Conservation (phyloP, 495 filamentous ascomycete species). For the Xeromyces bisporus region DNA sequence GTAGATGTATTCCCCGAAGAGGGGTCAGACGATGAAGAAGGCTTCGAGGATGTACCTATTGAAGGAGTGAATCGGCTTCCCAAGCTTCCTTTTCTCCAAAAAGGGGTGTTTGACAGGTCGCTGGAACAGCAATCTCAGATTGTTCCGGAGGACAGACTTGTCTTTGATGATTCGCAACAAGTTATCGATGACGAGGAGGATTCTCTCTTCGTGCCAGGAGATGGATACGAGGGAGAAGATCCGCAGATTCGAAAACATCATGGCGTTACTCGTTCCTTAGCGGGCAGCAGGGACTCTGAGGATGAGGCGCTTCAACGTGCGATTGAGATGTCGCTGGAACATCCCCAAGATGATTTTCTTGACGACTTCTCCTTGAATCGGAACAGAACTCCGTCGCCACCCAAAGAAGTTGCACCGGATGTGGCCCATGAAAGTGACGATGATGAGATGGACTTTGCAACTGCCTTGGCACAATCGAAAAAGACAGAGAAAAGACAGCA, state of each 20-base stretch:
- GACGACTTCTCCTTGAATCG: slow-evolving; percentile 20
- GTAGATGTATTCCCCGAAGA: slow-evolving; percentile 32
- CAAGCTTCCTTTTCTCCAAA: slow-evolving; percentile 32
- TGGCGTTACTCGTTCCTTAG: slow-evolving; percentile 23
- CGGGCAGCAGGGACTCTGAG: slow-evolving; percentile 34
- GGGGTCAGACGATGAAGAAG: slow-evolving; percentile 41
- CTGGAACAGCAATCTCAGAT: slow-evolving; percentile 20
- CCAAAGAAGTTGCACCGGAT: slow-evolving; percentile 6
- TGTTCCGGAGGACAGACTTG: slow-evolving; percentile 23
- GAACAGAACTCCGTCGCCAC: slow-evolving; percentile 5
- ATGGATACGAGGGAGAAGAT: slow-evolving; percentile 19
- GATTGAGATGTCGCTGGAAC: slow-evolving; percentile 62
- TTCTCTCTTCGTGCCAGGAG: slow-evolving; percentile 44
- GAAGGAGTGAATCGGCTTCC: slow-evolving; percentile 84
- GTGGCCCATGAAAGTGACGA: slow-evolving; percentile 20
- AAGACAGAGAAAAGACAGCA: slow-evolving; percentile 13
- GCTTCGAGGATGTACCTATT: slow-evolving; percentile 91
- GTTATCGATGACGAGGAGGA: slow-evolving; percentile 32
- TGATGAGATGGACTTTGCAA: slow-evolving; percentile 27
- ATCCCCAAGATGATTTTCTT: slow-evolving; percentile 11
- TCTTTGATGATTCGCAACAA: slow-evolving; percentile 25
- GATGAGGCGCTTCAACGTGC: slow-evolving; percentile 67
- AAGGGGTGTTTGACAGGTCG: slow-evolving; percentile 24
- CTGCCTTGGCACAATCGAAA: slow-evolving; percentile 26
- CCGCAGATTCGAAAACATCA: slow-evolving; percentile 12